These are phyloP conservation scores for Sclerotinia minor DNA, from an alignment of 2,329 filamentous ascomycete species.

Conservation along the genomic window DNA sequence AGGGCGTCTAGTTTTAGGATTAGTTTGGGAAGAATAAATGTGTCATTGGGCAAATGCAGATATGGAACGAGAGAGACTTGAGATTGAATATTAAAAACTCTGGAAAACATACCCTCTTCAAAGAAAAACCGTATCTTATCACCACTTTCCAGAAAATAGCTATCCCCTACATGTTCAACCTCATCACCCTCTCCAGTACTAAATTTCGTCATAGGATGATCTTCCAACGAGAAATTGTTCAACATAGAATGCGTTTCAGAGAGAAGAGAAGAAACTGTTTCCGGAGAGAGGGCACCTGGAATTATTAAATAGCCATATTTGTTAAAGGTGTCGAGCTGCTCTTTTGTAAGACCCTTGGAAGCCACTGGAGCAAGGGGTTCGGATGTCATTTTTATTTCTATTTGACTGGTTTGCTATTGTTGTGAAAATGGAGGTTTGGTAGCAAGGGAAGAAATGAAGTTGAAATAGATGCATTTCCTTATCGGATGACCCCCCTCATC, in stretches of 20 bases:
- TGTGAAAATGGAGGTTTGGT: neutral
- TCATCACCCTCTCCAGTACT: conserved; percentile 71
- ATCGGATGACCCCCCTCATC: conserved; percentile 2
- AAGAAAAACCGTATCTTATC: conserved; percentile 98
- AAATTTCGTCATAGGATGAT: conserved; percentile 93
- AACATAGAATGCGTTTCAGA: conserved; percentile 74
- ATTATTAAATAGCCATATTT: conserved; percentile 89
- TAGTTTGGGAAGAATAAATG: neutral
- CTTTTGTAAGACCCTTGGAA: conserved; percentile 56
- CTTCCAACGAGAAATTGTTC: conserved; percentile 70
- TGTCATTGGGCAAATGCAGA: no score
- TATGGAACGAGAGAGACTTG: no score
- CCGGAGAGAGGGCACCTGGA: conserved; percentile 67
- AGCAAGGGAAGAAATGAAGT: conserved; percentile 1
- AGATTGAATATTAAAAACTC: neutral
- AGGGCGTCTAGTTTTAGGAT: conserved; percentile 65
- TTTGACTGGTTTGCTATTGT: neutral
- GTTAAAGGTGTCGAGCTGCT: conserved; percentile 72
- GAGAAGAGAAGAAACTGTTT: conserved; percentile 68
- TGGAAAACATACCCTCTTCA: conserved; percentile 63
- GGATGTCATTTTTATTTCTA: neutral
- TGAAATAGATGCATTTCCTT: conserved; percentile 9
- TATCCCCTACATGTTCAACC: conserved; percentile 79
- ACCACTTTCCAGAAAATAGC: conserved; percentile 87
- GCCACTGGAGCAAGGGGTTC: neutral